phyloP scores from a whole-genome alignment of 345 rosid genomes.

The Ailanthus altissimus region DNA sequence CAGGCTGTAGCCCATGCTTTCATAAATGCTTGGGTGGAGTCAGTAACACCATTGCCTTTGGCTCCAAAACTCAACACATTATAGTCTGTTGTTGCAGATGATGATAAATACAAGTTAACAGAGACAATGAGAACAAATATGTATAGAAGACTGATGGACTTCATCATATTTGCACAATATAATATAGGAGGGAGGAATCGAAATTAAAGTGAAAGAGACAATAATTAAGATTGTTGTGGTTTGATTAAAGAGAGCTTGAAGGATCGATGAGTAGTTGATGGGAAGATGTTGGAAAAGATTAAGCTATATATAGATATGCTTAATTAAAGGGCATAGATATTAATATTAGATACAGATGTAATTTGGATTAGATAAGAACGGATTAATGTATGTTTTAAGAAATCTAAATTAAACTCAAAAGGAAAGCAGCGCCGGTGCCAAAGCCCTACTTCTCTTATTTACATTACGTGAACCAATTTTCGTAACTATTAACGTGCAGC shows the following conservation, averaged over 20 bases:
- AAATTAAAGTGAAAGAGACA: neutral
- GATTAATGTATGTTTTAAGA: neutral
- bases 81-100: neutral
- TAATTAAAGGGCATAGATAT: too few species aligned
- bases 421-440: constrained; percentile 17
- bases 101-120: neutral
- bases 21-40: constrained; percentile 20
- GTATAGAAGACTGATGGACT: neutral
- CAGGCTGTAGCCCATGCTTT: constrained; percentile 26
- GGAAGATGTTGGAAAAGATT: neutral
- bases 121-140: neutral
- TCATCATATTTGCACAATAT: neutral
- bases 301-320: neutral
- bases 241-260: too few species aligned
- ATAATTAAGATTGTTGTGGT: too few species aligned
- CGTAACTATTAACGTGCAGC: neutral
- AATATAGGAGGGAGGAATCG: neutral
- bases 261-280: neutral
- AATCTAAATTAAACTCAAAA: neutral
- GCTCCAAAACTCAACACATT: constrained; percentile 19
- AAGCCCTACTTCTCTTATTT: too few species aligned
- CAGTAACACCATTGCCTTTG: neutral
- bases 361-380: neutral
- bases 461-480: too few species aligned
- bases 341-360: too few species aligned